These are phyloP conservation scores for Aspergillus chevalieri DNA, from an alignment of 2,329 filamentous ascomycete species.

Conservation along the genomic window DNA sequence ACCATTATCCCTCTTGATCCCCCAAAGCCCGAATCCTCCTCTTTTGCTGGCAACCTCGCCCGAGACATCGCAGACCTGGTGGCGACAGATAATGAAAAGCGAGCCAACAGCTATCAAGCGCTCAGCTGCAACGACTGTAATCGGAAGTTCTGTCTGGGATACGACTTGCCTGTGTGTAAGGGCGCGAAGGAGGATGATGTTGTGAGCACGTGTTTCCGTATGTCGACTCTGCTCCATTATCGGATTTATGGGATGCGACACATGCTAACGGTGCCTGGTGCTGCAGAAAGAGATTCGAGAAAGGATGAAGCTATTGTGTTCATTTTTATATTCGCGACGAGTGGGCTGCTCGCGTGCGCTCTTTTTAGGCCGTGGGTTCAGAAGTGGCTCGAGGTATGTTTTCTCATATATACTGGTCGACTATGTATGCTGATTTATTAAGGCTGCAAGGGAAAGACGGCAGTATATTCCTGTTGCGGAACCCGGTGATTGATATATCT, in stretches of 20 bases:
- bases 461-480: constrained; percentile 48
- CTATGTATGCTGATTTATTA: constrained; percentile 2
- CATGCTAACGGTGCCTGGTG: neutral
- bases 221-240: constrained; percentile 3
- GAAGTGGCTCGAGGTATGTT: constrained; percentile 47
- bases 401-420: neutral
- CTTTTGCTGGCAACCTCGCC: constrained; percentile 15
- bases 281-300: constrained; percentile 54
- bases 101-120: constrained; percentile 32
- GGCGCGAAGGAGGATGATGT: constrained; percentile 58
- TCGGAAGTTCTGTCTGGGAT: constrained; percentile 59
- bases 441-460: constrained; percentile 45
- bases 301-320: constrained; percentile 63
- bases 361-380: constrained; percentile 54
- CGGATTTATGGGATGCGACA: constrained; percentile 17
- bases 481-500: constrained; percentile 3
- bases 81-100: constrained; percentile 17
- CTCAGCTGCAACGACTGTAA: constrained; percentile 62
- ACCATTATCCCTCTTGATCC: constrained; percentile 61
- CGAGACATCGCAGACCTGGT: constrained; percentile 8
- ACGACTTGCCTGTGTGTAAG: constrained; percentile 57
- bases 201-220: constrained; percentile 61
- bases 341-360: constrained; percentile 56
- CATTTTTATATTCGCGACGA: constrained; percentile 60
- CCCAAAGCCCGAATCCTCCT: constrained; percentile 16